A percentile compares a stretch with the other conserved stretches of the same genome.
These are phyloP conservation scores for Hordeum pubiflorum DNA, from an alignment of 202 grass and related monocot genomes.

Conservation along the genomic window DNA sequence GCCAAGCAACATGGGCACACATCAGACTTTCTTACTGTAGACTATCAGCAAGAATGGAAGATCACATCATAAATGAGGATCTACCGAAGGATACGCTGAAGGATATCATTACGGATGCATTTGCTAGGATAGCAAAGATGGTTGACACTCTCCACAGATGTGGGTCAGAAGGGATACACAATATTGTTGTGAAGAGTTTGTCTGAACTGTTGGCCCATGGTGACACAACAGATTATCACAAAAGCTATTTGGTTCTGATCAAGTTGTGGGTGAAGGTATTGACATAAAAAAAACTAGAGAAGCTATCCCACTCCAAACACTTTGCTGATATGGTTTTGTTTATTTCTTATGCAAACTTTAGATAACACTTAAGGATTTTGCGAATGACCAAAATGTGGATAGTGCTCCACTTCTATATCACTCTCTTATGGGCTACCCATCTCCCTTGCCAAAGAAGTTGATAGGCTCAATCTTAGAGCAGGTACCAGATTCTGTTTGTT, in stretches of 20 bases:
- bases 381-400: conserved; percentile 22
- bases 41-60: conserved; percentile 24
- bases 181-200: conserved; percentile 52
- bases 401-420: conserved; percentile 57
- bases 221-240: conserved; percentile 24
- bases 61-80: not conserved
- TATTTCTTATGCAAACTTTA: conserved; percentile 30
- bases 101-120: conserved; percentile 43
- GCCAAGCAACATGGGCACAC: conserved; percentile 45
- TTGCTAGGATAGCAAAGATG: conserved; percentile 43
- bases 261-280: conserved; percentile 84
- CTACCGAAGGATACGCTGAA: conserved; percentile 26
- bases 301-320: not conserved
- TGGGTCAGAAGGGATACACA: conserved; percentile 19
- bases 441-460: conserved; percentile 36
- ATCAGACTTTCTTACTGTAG: conserved; percentile 9
- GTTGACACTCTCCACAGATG: conserved; percentile 49
- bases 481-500: conserved; percentile 34
- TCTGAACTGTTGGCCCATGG: conserved; percentile 36
- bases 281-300: not conserved
- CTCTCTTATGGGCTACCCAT: conserved; percentile 18
- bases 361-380: conserved; percentile 43
- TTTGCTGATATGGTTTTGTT: conserved; percentile 17
- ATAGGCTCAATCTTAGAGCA: conserved; percentile 66
- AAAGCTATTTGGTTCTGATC: conserved; percentile 48